phyloP scores from a whole-genome alignment of 805 yeast genomes.

The Ogataea ramenticola region DNA sequence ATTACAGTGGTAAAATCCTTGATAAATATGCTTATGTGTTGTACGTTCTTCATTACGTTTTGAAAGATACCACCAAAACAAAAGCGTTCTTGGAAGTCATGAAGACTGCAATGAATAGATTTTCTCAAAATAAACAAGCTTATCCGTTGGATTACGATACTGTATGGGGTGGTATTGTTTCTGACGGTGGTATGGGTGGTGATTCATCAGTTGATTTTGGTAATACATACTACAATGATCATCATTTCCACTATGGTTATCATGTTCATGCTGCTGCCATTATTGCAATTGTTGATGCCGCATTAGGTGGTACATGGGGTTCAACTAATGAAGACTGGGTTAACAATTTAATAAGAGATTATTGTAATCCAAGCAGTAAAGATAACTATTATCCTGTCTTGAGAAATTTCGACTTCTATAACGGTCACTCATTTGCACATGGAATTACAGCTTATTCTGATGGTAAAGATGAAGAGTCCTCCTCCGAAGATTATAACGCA shows the following conservation, averaged over 20 bases:
- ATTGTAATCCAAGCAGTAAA: constrained; percentile 46
- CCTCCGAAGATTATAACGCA: constrained; percentile 61
- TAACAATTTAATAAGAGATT: constrained; percentile 53
- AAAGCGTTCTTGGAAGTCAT: constrained; percentile 45
- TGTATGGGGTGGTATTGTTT: constrained; percentile 66
- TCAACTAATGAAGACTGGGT: constrained; percentile 45
- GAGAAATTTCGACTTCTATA: constrained; percentile 57
- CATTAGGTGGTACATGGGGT: constrained; percentile 45
- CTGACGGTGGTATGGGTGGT: constrained; percentile 50
- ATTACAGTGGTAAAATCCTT: constrained; percentile 77
- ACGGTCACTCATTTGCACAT: constrained; percentile 66
- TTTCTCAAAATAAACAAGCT: constrained; percentile 56
- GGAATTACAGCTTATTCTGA: constrained; percentile 51
- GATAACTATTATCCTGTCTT: constrained; percentile 53
- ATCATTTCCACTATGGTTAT: constrained; percentile 72
- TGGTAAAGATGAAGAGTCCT: constrained; percentile 60
- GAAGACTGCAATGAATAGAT: constrained; percentile 60
- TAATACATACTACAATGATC: constrained; percentile 65
- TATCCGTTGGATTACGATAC: constrained; percentile 71
- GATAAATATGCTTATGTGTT: constrained; percentile 85
- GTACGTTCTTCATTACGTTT: constrained; percentile 58
- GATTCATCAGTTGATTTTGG: constrained; percentile 60
- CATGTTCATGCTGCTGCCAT: constrained; percentile 67
- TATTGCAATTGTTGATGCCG: constrained; percentile 45
- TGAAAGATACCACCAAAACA: constrained; percentile 48